Conservation (phyloP, 495 filamentous ascomycete genomes). For the Penicillium longicatenatum region DNA sequence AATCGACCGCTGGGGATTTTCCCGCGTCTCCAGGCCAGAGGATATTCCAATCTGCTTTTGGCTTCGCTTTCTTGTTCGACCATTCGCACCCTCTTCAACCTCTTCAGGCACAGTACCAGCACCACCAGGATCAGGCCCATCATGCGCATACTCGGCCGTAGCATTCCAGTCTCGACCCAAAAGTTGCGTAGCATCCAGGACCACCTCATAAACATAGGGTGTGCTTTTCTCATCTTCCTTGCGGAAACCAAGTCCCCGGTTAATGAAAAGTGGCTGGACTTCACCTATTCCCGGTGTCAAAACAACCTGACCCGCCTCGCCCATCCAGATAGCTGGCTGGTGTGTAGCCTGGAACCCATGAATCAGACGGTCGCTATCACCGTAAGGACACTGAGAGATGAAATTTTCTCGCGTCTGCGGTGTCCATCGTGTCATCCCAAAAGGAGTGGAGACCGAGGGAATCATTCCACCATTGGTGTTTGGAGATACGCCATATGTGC, state of each 20-base stretch:
- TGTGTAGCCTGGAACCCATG: slow-evolving; percentile 34
- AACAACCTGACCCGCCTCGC: slow-evolving; percentile 28
- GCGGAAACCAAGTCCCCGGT: slow-evolving; percentile 25
- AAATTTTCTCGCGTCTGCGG: slow-evolving; percentile 34
- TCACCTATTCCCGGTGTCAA: slow-evolving; percentile 25
- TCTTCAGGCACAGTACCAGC: slow-evolving; percentile 21
- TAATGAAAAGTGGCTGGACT: slow-evolving; percentile 28
- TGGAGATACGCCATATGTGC: slow-evolving; percentile 23
- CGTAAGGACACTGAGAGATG: slow-evolving; percentile 31
- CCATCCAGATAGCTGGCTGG: slow-evolving; percentile 36
- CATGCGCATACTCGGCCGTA: slow-evolving; percentile 26
- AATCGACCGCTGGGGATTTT: slow-evolving; percentile 14
- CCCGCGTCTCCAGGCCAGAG: background rate
- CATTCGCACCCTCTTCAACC: slow-evolving; percentile 31
- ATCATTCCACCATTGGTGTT: slow-evolving; percentile 33
- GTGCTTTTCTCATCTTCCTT: slow-evolving; percentile 27
- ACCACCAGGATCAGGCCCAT: slow-evolving; percentile 28
- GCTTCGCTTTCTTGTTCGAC: slow-evolving; percentile 21
- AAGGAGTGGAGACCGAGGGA: slow-evolving; percentile 28
- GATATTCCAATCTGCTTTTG: background rate
- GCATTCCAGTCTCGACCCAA: slow-evolving; percentile 28
- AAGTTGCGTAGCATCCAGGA: slow-evolving; percentile 25
- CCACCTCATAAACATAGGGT: slow-evolving; percentile 29
- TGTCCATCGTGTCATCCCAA: slow-evolving; percentile 34
- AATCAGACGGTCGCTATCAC: slow-evolving; percentile 24